Evolutionary conservation across 176 grass and related monocot genomes (phyloP).

Genomic region (Paspalum notatum): DNA sequence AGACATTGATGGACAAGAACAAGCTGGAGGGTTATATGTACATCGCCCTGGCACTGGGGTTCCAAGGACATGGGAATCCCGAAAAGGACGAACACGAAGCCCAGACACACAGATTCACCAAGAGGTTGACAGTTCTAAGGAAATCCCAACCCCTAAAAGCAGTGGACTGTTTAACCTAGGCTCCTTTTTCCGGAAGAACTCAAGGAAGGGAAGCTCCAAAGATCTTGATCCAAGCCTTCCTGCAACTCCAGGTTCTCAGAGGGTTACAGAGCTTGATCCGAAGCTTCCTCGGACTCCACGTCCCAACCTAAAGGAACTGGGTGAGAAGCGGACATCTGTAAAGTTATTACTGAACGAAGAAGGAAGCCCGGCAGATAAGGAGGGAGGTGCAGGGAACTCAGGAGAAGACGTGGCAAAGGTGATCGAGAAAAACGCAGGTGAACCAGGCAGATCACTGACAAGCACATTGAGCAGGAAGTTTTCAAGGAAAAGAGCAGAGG

Average conservation of each 20-base stretch:
- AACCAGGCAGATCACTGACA: constrained; percentile 60
- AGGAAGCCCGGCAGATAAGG: constrained; percentile 6
- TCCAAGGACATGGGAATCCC: constrained; percentile 73
- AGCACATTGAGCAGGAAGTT: constrained; percentile 59
- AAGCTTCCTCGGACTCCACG: constrained; percentile 45
- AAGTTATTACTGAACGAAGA: constrained; percentile 47
- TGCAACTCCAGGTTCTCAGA: constrained; percentile 37
- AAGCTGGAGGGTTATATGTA: constrained; percentile 72
- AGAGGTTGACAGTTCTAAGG: constrained; percentile 46
- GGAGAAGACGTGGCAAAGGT: constrained; percentile 45
- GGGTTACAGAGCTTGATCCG: constrained; percentile 40
- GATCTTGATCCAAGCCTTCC: constrained; percentile 33
- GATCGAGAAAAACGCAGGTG: constrained; percentile 50
- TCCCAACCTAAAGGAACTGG: constrained; percentile 49
- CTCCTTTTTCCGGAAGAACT: constrained; percentile 55
- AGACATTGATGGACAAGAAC: constrained; percentile 79
- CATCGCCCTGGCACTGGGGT: constrained; percentile 74
- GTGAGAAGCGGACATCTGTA: constrained; percentile 59
- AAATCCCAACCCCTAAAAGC: constrained; percentile 46
- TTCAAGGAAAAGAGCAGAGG: constrained; percentile 57
- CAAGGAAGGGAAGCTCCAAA: constrained; percentile 45
- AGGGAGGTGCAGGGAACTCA: constrained; percentile 25
- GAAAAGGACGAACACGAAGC: constrained; percentile 72
- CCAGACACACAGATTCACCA: constrained; percentile 55
- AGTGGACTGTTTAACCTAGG: constrained; percentile 55